These are phyloP conservation scores for Elsinoe batatas DNA, from an alignment of 2,329 filamentous ascomycete species.

Conservation along the genomic window DNA sequence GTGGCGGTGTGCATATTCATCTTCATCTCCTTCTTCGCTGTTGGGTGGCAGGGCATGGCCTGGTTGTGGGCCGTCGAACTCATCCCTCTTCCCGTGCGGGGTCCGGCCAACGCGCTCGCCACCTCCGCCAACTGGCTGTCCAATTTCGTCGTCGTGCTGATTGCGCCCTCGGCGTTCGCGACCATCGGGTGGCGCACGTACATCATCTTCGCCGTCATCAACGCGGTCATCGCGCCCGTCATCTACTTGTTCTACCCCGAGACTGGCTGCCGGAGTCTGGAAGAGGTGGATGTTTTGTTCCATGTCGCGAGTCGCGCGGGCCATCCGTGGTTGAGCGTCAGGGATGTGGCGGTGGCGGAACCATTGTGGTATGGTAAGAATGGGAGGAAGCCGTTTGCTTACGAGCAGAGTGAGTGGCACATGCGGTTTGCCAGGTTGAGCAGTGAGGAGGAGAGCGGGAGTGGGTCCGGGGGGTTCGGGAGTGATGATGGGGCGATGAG, in stretches of 20 bases:
- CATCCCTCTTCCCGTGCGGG: slow-evolving; percentile 47
- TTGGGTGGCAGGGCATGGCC: slow-evolving; percentile 51
- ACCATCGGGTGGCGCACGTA: slow-evolving; percentile 22
- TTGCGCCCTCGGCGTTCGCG: slow-evolving; percentile 20
- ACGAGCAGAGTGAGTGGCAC: slow-evolving; percentile 31
- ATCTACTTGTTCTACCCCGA: slow-evolving; percentile 36
- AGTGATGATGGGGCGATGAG: slow-evolving; percentile 10
- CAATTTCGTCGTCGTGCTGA: slow-evolving; percentile 37
- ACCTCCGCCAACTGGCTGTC: slow-evolving; percentile 53
- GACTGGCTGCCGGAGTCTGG: slow-evolving; percentile 31
- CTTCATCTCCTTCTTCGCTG: slow-evolving; percentile 53
- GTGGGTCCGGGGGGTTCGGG: slow-evolving; percentile 27
- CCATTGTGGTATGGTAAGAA: slow-evolving; percentile 48
- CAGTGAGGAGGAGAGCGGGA: slow-evolving; percentile 24
- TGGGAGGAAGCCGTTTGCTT: slow-evolving; percentile 44
- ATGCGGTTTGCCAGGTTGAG: slow-evolving; percentile 18
- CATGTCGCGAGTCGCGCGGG: slow-evolving; percentile 35
- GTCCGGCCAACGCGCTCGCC: slow-evolving; percentile 53
- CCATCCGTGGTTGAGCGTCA: slow-evolving; percentile 39
- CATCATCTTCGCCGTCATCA: slow-evolving; percentile 38
- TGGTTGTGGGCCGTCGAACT: slow-evolving; percentile 56
- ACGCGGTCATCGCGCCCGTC: slow-evolving; percentile 25
- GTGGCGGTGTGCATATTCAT: slow-evolving; percentile 61
- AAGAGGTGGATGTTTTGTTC: slow-evolving; percentile 60
- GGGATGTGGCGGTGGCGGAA: slow-evolving; percentile 41